Base-by-base conservation (phyloP, 73 alveolate genomes). In the Symbiodinium natans region DNA sequence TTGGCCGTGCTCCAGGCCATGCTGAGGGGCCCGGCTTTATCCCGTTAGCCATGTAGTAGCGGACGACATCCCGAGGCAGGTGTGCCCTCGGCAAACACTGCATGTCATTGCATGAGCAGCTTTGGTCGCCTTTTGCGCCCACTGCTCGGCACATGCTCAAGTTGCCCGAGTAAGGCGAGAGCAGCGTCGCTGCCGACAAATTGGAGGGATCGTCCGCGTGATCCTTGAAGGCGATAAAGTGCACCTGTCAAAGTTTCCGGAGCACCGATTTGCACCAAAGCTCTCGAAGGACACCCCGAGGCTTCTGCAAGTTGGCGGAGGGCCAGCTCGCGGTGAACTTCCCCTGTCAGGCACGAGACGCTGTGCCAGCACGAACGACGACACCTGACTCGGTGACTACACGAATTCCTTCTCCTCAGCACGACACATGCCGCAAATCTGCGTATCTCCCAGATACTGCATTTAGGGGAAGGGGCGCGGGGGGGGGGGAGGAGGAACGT, bases 151-250 rank as follows among this genome's bases (percentile, higher is more conserved):
- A 71, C 83, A 27, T 10, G 39, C 39, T 33, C n/a, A n/a, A 21
- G 27, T 21, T 29, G 2, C 36, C 36, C 19, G 42, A 17, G 36
- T 59, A 31, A n/a, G 88, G 17, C 54, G 5, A 13, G 48, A 89
- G 88, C 97, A 90, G 97, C 31, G 97, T 90, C 54, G 97, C 97
- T 13, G 97, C 97, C 13, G 97, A 59, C 87, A 90, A 36, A 71
- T 90, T 41, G 54, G 52, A 71, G 23, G 97, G 97, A 85, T 90
- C 97, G n/a, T 90, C 97, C 27, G 97, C 97, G 52, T 90, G 97
- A 42, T 90, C 97, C 31, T 90, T 90, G 88, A 90, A 90, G 52
- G 97, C 97, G 42, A 90, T 90, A 80, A 90, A 90, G 52, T 90
- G 97, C n/a, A 90, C 97, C 97, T 90, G 43, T 10, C 82, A n/a